Evolutionary conservation across 2,329 filamentous ascomycete genomes (phyloP).

Genomic region (Pleomassaria siparia): DNA sequence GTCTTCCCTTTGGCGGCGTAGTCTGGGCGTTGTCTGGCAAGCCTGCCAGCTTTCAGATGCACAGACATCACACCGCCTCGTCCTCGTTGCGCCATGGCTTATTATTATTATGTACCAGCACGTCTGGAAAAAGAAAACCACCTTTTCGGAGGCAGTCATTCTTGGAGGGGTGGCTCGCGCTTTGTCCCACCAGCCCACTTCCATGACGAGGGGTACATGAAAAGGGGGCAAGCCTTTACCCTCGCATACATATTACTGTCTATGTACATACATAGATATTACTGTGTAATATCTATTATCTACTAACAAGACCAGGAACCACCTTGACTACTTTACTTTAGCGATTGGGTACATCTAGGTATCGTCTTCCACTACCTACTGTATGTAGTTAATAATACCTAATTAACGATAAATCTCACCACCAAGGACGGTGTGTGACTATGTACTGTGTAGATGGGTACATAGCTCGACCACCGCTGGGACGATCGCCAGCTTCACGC

Average conservation of each 20-base stretch:
- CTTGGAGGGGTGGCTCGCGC: constrained; percentile 6
- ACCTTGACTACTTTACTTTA: too few species aligned
- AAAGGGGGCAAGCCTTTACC: constrained; percentile 22
- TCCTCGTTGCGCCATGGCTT: neutral
- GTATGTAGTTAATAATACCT: too few species aligned
- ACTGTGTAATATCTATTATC: too few species aligned
- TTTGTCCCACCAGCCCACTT: constrained; percentile 5
- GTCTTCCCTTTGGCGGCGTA: constrained; percentile 33
- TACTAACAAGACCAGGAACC: constrained; percentile 26
- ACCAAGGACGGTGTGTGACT: constrained; percentile 18
- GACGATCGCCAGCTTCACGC: constrained; percentile 32
- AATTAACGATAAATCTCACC: constrained; percentile 17
- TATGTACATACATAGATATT: too few species aligned
- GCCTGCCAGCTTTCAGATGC: constrained; percentile 8
- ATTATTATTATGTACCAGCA: neutral
- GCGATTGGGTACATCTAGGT: too few species aligned
- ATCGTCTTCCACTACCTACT: too few species aligned
- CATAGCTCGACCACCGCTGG: constrained; percentile 31
- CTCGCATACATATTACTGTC: neutral
- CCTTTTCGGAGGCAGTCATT: neutral
- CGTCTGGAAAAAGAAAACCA: constrained; percentile 4
- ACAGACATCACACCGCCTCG: constrained; percentile 22
- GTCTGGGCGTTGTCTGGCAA: constrained; percentile 17
- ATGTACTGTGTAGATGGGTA: too few species aligned
- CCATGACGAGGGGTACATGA: constrained; percentile 27